Conservation (phyloP, 306 rosid genomes). For the Dalbergia oliveri region DNA sequence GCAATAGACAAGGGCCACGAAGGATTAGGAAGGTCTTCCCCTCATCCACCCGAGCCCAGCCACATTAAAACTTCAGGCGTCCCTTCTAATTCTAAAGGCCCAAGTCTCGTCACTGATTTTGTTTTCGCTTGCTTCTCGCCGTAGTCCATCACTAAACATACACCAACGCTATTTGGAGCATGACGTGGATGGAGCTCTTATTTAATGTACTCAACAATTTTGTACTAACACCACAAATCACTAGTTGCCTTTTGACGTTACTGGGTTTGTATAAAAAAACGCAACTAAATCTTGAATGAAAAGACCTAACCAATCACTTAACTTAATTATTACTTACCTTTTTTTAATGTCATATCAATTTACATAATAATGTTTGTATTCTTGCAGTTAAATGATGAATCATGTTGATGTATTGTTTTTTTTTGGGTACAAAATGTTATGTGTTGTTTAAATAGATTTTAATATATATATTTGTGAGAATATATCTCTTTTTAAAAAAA, state of each 20-base stretch:
- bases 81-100: neutral
- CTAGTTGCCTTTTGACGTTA: neutral
- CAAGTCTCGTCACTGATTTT: neutral
- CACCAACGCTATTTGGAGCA: too few species aligned
- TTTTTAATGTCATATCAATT: too few species aligned
- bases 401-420: too few species aligned
- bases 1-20: neutral
- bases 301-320: neutral
- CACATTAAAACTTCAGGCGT: neutral
- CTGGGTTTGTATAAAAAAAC: too few species aligned
- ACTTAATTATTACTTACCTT: neutral
- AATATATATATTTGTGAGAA: too few species aligned
- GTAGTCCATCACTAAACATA: neutral
- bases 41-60: neutral
- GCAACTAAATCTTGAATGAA: neutral
- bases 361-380: too few species aligned
- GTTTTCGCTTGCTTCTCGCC: slow-evolving; percentile 50
- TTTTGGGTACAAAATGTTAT: too few species aligned
- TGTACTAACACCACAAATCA: neutral
- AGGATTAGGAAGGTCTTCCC: neutral
- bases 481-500: too few species aligned
- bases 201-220: neutral
- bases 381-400: too few species aligned
- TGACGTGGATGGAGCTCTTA: neutral
- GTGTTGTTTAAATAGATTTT: too few species aligned